These are phyloP conservation scores for Aspergillus novoparasiticus DNA, from an alignment of 2,329 filamentous ascomycete species.

Conservation along the genomic window DNA sequence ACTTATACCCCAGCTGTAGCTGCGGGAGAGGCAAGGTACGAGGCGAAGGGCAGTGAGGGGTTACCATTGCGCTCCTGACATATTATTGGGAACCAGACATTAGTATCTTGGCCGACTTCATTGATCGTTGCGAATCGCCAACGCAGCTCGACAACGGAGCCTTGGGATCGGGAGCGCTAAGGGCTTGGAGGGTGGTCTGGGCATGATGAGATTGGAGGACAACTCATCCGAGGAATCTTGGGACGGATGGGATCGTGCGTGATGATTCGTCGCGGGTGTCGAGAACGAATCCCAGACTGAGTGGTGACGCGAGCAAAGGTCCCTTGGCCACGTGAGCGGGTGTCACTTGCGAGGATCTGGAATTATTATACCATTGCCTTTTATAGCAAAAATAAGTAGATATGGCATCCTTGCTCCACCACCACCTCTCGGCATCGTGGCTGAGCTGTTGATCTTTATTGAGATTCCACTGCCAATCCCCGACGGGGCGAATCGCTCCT, in stretches of 20 bases:
- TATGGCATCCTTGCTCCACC: neutral
- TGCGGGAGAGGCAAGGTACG: conserved; percentile 5
- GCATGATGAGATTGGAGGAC: conserved; percentile 9
- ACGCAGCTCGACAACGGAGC: neutral
- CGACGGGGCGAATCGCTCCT: no score
- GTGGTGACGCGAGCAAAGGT: neutral
- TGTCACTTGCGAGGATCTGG: neutral
- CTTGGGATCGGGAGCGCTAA: conserved; percentile 12
- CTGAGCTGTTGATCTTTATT: neutral
- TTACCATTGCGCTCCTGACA: conserved; percentile 13
- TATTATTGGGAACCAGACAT: conserved; percentile 14
- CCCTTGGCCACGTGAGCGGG: neutral
- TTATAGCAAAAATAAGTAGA: neutral
- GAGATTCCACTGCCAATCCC: neutral
- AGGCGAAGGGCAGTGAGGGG: conserved; percentile 18
- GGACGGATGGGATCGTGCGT: neutral
- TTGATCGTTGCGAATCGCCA: conserved; percentile 1
- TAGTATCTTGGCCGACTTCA: conserved; percentile 23
- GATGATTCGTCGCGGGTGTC: neutral
- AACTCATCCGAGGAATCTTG: conserved; percentile 5
- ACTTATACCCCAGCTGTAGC: conserved; percentile 2
- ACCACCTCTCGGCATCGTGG: conserved; percentile 6
- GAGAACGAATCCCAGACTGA: neutral
- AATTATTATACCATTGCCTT: neutral
- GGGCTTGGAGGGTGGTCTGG: conserved; percentile 14